Evolutionary conservation across 306 rosid genomes (phyloP).

Genomic region (Corylus heterophylla): DNA sequence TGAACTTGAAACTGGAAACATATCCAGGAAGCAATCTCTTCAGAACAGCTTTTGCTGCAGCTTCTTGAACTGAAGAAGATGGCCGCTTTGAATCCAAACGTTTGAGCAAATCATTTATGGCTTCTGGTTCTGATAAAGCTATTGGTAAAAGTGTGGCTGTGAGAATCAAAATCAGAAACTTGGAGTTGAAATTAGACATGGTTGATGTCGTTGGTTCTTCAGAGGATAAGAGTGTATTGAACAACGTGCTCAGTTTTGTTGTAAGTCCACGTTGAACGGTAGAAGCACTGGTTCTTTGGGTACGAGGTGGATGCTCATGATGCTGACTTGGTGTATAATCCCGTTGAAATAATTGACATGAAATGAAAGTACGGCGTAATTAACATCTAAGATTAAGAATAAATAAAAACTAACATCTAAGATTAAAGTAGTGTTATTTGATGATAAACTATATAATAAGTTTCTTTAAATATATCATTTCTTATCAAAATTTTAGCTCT

Average conservation of each 20-base stretch:
- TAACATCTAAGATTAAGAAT: no score
- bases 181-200: constrained; percentile 48
- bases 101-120: constrained; percentile 56
- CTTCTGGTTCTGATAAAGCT: constrained; percentile 45
- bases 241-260: background rate
- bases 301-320: no score
- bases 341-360: no score
- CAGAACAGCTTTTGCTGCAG: constrained; percentile 66
- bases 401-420: no score
- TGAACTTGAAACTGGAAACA: constrained; percentile 58
- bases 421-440: no score
- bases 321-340: no score
- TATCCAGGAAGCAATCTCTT: constrained; percentile 71
- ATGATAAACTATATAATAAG: no score
- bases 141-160: constrained; percentile 25
- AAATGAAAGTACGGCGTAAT: no score
- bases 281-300: no score
- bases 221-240: background rate
- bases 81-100: constrained; percentile 68
- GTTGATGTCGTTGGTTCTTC: background rate
- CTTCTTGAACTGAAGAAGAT: constrained; percentile 71
- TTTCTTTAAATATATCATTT: no score
- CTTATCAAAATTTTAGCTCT: no score
- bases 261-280: background rate
- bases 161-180: constrained; percentile 43